Conservation (phyloP, 306 rosid species). For the Ochetophila trinervis region DNA sequence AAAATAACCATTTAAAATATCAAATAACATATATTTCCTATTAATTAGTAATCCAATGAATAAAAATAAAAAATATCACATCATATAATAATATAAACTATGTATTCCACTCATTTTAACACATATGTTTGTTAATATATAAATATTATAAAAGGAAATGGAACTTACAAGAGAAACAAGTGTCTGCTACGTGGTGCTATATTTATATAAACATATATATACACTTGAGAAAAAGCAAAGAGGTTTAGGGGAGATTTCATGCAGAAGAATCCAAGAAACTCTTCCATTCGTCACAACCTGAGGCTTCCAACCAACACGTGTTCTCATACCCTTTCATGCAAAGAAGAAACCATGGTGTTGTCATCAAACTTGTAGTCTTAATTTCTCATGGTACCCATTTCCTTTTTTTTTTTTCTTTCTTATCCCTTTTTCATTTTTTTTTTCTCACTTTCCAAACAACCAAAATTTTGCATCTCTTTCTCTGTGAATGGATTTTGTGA, state of each 20-base stretch:
- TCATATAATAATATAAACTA: too few species aligned
- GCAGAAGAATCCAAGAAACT: constrained; percentile 35
- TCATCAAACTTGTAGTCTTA: neutral
- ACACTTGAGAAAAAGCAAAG: too few species aligned
- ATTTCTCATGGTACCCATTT: neutral
- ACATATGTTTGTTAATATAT: too few species aligned
- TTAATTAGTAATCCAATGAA: too few species aligned
- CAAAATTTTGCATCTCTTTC: neutral
- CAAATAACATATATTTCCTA: too few species aligned
- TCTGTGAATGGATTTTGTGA: constrained; percentile 45
- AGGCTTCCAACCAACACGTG: constrained; percentile 42
- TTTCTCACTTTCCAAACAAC: constrained; percentile 3
- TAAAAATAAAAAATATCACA: too few species aligned
- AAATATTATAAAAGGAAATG: too few species aligned
- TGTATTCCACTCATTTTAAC: too few species aligned
- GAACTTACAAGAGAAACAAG: too few species aligned
- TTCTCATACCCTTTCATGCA: constrained; percentile 28
- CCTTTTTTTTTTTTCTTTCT: neutral
- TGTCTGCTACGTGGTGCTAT: too few species aligned
- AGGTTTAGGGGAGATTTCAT: constrained; percentile 8
- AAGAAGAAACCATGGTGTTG: constrained; percentile 14
- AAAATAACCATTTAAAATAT: too few species aligned
- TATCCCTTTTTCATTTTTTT: neutral
- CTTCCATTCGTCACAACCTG: constrained; percentile 46
- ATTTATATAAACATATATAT: too few species aligned